Conservation (phyloP, 768 basidiomycete species). For the Flagelloscypha sp. region DNA sequence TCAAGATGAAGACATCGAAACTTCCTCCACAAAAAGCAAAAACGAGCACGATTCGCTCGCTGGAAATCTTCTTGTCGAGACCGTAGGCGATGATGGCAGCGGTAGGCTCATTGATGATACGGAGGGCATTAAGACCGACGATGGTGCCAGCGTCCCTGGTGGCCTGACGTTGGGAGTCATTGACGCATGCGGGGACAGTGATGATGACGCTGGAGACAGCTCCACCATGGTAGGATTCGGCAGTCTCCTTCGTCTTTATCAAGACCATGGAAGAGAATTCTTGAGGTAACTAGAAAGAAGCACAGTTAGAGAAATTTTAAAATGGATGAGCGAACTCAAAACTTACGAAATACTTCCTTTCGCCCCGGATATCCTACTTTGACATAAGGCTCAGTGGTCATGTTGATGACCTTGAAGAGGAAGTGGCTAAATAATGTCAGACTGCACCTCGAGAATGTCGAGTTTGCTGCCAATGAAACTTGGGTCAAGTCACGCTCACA, state of each 20-base stretch:
- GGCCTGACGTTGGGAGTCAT: too few relatives aligned
- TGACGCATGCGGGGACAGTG: too few relatives aligned
- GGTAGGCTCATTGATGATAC: slow-evolving; percentile 83
- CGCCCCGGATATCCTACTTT: slow-evolving; percentile 46
- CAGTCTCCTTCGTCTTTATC: too few relatives aligned
- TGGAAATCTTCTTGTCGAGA: slow-evolving; percentile 48
- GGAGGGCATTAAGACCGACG: slow-evolving; percentile 41
- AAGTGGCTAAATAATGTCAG: slow-evolving; percentile 42
- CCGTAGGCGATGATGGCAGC: slow-evolving; percentile 80
- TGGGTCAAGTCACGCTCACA: too few relatives aligned
- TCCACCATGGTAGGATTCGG: too few relatives aligned
- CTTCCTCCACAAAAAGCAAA: slow-evolving; percentile 71
- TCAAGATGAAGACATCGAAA: slow-evolving; percentile 64
- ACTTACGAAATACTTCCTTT: slow-evolving; percentile 48
- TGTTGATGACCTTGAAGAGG: slow-evolving; percentile 38
- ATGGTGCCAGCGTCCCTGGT: slow-evolving; percentile 40
- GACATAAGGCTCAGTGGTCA: slow-evolving; percentile 43
- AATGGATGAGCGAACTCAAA: too few relatives aligned
- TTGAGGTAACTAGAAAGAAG: too few relatives aligned
- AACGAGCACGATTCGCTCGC: slow-evolving; percentile 54
- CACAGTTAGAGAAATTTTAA: too few relatives aligned
- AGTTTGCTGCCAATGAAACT: slow-evolving; percentile 47
- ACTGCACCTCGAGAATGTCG: slow-evolving; percentile 35
- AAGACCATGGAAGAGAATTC: too few relatives aligned
- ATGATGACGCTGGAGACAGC: too few relatives aligned